phyloP scores from a whole-genome alignment of 129 eudicot genomes.

The Ambrosia artemisiifolia region DNA sequence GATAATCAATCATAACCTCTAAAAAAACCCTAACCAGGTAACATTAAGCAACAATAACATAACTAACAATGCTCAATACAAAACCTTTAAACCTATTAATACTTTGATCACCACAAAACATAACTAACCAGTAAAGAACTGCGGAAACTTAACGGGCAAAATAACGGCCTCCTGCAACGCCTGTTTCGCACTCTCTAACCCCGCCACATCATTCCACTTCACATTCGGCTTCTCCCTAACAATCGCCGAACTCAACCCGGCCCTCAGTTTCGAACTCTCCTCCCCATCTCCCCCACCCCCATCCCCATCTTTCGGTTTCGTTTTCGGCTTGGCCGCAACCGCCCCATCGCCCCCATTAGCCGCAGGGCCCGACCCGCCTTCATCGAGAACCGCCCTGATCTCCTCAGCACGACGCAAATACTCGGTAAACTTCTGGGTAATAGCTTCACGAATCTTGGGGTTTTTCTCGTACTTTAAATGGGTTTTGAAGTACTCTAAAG shows the following conservation, averaged over 20 bases:
- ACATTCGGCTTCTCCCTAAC: slow-evolving; percentile 84
- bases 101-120: background rate
- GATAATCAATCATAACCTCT: background rate
- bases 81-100: too few relatives aligned
- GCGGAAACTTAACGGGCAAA: slow-evolving; percentile 90
- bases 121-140: slow-evolving; percentile 75
- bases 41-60: background rate
- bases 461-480: slow-evolving; percentile 89
- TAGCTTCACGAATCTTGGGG: slow-evolving; percentile 86
- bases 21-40: slow-evolving; percentile 4
- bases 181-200: slow-evolving; percentile 91
- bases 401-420: slow-evolving; percentile 90
- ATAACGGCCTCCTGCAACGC: slow-evolving; percentile 92
- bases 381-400: slow-evolving; percentile 79
- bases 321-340: slow-evolving; percentile 69
- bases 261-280: slow-evolving; percentile 69
- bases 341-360: slow-evolving; percentile 69
- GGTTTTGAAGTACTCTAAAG: slow-evolving; percentile 83
- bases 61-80: too few relatives aligned
- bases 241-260: slow-evolving; percentile 85
- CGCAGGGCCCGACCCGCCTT: slow-evolving; percentile 62
- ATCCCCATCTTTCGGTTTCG: slow-evolving; percentile 63
- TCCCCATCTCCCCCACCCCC: slow-evolving; percentile 65
- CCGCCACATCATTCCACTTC: slow-evolving; percentile 95
- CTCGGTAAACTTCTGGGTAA: slow-evolving; percentile 87